Base-by-base conservation (phyloP, 306 rosid genomes). In the Spatholobus suberectus region DNA sequence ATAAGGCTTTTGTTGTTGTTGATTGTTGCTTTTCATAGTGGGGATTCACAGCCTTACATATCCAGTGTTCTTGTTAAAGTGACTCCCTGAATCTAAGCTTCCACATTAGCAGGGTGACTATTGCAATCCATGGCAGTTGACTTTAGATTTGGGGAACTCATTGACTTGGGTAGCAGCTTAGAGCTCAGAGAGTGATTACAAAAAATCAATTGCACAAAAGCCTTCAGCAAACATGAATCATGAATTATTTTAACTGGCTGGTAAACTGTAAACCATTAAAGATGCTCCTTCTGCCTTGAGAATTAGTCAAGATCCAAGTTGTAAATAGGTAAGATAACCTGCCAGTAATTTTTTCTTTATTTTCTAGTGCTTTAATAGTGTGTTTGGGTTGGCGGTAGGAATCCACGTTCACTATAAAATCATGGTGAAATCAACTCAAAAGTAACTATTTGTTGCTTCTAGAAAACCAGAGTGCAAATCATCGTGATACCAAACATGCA, bases 1-100 rank as follows among this genome's bases (percentile, higher is more conserved):
- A 23, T 3, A 57, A 57, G 32, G 21, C 32, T 23, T 10, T n/a
- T 51, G 10, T 51, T 51, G 10, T 51, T 51, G 23, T 51, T 54
- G 65, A 6, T 61, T 24, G 35, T 24, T 58, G n/a, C n/a, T 81
- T 82, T 86, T 69, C 63, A 82, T 74, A 68, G 35, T 13, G 35
- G 5, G 17, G 20, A 43, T 61, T 61, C 54, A 44, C 58, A 14
- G 54, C 54, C 72, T 55, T 35, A 66, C 20, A 14, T 43, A 35
- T 43, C 73, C 51, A 41, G 20, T 47, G 35, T 83, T 32, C 21
- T 83, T 71, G 69, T 55, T 54, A 44, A 76, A 63, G 32, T 67
- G 18, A 47, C 71, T 80, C 46, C 62, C 70, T 59, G 32, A 76
- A 69, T 40, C 40, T 6, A 46, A 76, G 68, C 43, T 21, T 73